Base-by-base conservation (phyloP, 176 grass and related monocot genomes). In the Phoenix dactylifera region DNA sequence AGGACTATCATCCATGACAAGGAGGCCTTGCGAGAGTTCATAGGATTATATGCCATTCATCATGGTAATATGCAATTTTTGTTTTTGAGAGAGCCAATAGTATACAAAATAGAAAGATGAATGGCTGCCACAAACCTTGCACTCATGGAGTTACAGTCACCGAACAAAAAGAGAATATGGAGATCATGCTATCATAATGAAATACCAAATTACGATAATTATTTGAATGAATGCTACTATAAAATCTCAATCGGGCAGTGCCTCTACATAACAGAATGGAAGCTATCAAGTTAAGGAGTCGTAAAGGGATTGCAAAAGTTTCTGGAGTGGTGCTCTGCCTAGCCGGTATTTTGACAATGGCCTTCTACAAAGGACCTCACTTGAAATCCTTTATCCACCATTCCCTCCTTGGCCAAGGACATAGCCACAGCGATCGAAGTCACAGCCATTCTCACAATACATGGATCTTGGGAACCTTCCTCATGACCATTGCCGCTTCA, bases 381-480 rank as follows among this genome's bases (percentile, higher is more conserved):
- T 76, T 81, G 22, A 81, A 58, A 66, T 82, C 82, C 30, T 80
- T 95, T 15, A 80, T 66, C 51, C 82, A 67, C 24, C 79, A 74
- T 55, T 70, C 75, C 7, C 64, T 86, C 16, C 81, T 83, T 4
- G 51, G 54, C 15, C 19, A 58, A 4, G 51, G 10, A 54, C 2
- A 1, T 48, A 15, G 61, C 64, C 18, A 20, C 2, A 4, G 55
- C 18, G 16, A 74, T 24, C 62, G 26, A 60, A 22, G 16, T 58
- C 26, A 18, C 0, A 16, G 4, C 14, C 17, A 74, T 20, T 80
- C 81, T 22, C 76, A 89, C 61, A 80, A 56, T 28, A 70, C 77
- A 19, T 95, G 85, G 89, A 71, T 77, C 2, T 3, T 75, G 4
- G 89, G 85, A n/a, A 78, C 74, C 55, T 95, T 86, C 66, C 76